Evolutionary conservation across 768 basidiomycete genomes (phyloP).

Genomic region (Flagelloscypha sp.): DNA sequence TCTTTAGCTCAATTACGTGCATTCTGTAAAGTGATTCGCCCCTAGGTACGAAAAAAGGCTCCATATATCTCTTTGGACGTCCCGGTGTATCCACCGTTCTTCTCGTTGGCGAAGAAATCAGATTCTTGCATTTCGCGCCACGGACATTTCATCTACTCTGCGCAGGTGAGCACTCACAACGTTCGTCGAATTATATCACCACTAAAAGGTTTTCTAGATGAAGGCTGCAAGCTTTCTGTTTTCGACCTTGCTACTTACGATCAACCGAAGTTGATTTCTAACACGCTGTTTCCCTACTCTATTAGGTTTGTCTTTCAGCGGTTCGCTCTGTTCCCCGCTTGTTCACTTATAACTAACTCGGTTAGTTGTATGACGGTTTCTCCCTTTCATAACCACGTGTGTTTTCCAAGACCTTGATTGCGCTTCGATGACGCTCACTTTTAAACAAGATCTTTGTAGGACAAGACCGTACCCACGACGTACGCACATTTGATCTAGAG

Average conservation of each 20-base stretch:
- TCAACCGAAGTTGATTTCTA: constrained; percentile 31
- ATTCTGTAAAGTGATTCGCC: constrained; percentile 2
- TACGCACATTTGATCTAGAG: constrained; percentile 70
- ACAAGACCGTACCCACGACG: too few relatives aligned
- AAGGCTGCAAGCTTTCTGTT: constrained; percentile 44
- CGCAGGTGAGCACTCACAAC: constrained; percentile 39
- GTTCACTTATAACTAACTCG: too few relatives aligned
- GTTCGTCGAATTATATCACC: neutral
- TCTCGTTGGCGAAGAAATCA: constrained; percentile 38
- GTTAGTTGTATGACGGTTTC: constrained; percentile 58
- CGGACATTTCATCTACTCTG: constrained; percentile 49
- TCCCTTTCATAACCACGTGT: constrained; percentile 66
- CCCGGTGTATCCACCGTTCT: constrained; percentile 52
- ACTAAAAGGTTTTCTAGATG: constrained; percentile 28
- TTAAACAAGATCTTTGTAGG: too few relatives aligned
- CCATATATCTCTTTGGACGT: constrained; percentile 58
- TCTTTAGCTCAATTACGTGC: neutral
- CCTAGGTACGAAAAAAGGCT: constrained; percentile 56
- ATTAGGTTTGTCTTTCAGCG: too few relatives aligned
- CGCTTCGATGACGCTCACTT: too few relatives aligned
- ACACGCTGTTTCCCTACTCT: constrained; percentile 5
- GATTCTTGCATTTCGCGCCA: constrained; percentile 55
- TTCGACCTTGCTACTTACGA: constrained; percentile 52
- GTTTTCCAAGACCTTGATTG: constrained; percentile 40
- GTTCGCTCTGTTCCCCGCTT: too few relatives aligned